Conservation (phyloP, 129 eudicot genomes). For the Flaveria linearis region DNA sequence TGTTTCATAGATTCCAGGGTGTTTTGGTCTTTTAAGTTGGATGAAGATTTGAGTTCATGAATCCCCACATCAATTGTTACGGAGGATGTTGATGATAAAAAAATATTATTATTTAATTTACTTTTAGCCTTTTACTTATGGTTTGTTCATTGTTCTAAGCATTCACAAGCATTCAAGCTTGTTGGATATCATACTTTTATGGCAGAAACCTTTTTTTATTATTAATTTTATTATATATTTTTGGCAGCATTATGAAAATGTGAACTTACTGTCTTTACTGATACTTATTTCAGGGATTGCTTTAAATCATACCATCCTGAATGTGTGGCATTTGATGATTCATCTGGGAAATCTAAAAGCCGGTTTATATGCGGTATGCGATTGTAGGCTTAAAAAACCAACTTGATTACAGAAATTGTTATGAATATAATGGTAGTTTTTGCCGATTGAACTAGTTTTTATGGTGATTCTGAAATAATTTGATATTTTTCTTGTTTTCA, state of each 20-base stretch:
- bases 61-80: neutral
- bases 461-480: neutral
- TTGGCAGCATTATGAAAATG: slow-evolving; percentile 5
- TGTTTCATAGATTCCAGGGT: slow-evolving; percentile 30
- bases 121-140: slow-evolving; percentile 5
- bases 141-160: neutral
- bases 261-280: neutral
- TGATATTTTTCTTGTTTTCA: slow-evolving; percentile 14
- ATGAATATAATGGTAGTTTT: neutral
- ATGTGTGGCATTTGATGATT: slow-evolving; percentile 60
- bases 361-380: slow-evolving; percentile 70
- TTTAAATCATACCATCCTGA: slow-evolving; percentile 66
- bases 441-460: neutral
- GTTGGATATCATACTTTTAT: neutral
- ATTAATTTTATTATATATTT: neutral
- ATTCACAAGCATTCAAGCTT: no score
- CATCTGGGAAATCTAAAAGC: slow-evolving; percentile 39
- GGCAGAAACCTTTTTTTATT: neutral
- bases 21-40: slow-evolving; percentile 30
- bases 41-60: neutral
- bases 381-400: slow-evolving; percentile 38
- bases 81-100: slow-evolving; percentile 10
- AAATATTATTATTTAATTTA: neutral
- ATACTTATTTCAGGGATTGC: slow-evolving; percentile 62
- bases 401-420: slow-evolving; percentile 37